These are phyloP conservation scores for Trichomonas tenax DNA, from an alignment of 208 protist species.

Conservation along the genomic window DNA sequence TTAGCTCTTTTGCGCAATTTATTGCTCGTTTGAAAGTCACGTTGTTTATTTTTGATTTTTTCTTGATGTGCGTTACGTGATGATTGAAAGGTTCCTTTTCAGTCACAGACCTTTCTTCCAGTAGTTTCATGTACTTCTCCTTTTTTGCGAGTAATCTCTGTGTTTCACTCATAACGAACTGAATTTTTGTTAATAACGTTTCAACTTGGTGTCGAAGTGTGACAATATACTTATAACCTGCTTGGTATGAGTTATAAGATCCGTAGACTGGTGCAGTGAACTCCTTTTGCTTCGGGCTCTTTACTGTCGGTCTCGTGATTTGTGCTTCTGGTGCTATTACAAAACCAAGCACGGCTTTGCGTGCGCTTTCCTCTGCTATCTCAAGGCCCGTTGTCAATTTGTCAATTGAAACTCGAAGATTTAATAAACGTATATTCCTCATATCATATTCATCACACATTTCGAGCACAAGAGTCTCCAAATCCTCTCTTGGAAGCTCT, in stretches of 20 bases:
- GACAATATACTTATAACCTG: not conserved
- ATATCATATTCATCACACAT: not conserved
- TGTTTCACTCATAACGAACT: not conserved
- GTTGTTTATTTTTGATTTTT: not conserved
- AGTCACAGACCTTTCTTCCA: not conserved
- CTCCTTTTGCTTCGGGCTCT: not conserved
- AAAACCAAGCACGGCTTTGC: not conserved
- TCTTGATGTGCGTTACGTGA: not conserved
- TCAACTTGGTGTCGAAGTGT: not conserved
- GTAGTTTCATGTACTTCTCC: not conserved
- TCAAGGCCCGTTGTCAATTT: not conserved
- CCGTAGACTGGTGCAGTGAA: not conserved
- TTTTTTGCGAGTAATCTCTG: not conserved
- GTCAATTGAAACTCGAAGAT: not conserved
- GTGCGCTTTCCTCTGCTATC: not conserved
- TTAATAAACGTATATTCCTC: not conserved
- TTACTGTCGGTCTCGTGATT: not conserved
- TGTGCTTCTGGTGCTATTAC: not conserved
- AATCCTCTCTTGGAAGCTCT: not conserved
- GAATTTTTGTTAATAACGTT: not conserved
- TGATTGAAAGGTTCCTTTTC: not conserved
- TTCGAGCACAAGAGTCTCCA: not conserved
- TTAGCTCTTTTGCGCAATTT: not conserved
- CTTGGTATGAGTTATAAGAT: not conserved
- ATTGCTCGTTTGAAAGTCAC: not conserved